phyloP scores from a whole-genome alignment of 108 stramenopile genomes.

The Skeletonema costatum region DNA sequence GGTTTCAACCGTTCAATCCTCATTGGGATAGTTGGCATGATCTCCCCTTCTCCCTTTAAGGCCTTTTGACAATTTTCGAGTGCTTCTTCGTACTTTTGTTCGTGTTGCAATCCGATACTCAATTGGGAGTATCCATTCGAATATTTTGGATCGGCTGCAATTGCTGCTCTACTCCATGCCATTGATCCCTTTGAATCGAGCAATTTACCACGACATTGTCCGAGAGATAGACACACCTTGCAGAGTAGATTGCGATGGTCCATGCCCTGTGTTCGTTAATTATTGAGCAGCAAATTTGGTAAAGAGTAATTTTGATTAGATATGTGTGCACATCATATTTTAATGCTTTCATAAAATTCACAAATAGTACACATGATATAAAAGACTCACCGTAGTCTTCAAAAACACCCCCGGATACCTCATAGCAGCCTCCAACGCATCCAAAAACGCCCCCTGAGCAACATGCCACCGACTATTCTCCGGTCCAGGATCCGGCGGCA shows the following conservation, averaged over 20 bases:
- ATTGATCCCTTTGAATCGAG: background rate
- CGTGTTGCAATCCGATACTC: background rate
- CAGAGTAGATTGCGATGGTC: background rate
- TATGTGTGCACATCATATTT: too few relatives aligned
- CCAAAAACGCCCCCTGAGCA: background rate
- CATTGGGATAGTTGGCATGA: background rate
- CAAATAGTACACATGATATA: too few relatives aligned
- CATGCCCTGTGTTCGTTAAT: background rate
- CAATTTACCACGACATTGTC: background rate
- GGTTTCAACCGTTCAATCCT: background rate
- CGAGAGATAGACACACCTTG: background rate
- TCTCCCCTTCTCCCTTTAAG: background rate
- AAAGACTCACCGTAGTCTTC: background rate
- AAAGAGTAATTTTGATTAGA: too few relatives aligned
- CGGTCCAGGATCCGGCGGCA: background rate
- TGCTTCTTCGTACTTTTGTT: background rate
- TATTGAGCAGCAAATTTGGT: too few relatives aligned
- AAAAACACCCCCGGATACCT: background rate
- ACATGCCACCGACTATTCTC: background rate
- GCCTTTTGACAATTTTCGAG: background rate
- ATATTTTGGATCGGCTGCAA: background rate
- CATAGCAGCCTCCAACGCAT: background rate
- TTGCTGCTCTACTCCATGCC: slow-evolving; percentile 1
- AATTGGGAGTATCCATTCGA: background rate
- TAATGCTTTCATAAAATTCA: too few relatives aligned